phyloP scores from a whole-genome alignment of 2,329 filamentous ascomycete species.

The Truncatella angustata region DNA sequence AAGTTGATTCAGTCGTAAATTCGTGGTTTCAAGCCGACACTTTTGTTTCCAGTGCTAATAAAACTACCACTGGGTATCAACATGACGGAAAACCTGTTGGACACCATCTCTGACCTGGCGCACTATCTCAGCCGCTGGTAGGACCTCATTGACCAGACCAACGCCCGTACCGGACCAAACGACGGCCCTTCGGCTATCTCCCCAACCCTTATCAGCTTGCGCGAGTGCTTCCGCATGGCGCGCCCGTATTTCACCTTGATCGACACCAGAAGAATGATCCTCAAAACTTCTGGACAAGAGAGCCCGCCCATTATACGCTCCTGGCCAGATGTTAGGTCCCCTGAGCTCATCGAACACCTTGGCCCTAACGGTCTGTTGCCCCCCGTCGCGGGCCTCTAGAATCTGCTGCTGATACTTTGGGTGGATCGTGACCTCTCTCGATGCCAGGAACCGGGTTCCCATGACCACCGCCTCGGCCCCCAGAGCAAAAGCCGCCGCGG shows the following conservation, averaged over 20 bases:
- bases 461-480: conserved; percentile 56
- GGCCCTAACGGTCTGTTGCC: conserved; percentile 2
- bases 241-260: no score
- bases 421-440: conserved; percentile 30
- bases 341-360: not conserved
- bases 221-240: no score
- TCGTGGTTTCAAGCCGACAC: no score
- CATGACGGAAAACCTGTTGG: no score
- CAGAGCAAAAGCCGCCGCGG: conserved; percentile 46
- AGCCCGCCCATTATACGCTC: not conserved
- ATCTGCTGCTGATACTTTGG: conserved; percentile 28
- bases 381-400: conserved; percentile 30
- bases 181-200: not conserved
- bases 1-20: no score
- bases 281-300: not conserved
- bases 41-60: no score
- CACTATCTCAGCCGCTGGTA: not conserved
- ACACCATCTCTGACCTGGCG: not conserved
- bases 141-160: not conserved
- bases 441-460: conserved; percentile 51
- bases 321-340: not conserved
- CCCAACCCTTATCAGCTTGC: not conserved
- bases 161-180: not conserved
- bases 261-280: not conserved
- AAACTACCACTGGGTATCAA: no score